Evolutionary conservation across 202 grass and related monocot genomes (phyloP), one percentile per base, ranked within the genome.

Genomic region (Schoenoplectus triqueter): DNA sequence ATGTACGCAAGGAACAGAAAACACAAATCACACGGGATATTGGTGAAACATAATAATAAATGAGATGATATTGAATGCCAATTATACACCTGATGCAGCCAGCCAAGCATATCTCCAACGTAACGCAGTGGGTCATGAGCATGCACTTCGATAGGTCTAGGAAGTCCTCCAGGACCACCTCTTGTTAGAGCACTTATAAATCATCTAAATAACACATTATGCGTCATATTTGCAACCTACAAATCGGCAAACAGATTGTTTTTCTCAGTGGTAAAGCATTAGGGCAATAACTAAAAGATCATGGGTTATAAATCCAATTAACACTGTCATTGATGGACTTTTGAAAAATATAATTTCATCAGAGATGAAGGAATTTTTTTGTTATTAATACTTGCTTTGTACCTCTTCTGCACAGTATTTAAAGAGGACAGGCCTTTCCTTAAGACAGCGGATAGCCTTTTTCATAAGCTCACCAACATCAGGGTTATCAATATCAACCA

Each of bases 361-460:
- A 76, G 20, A 76, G 7, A 76, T 15, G 6, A 77, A 31, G 3
- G 51, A 41, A 40, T 40, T 3, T 55, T 77, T 77, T 10, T 77
- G 10, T 40, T 41, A 77, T 55, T 57, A 48, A 3, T 0, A 10
- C 4, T 21, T 21, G 55, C 21, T 61, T 78, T 63, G 42, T 89
- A 99, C 96, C 93, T 99, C 96, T 91, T 99, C 96, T 87, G 96
- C 88, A 70, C 96, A 99, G 76, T 99, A 99, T 85, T 95, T 95
- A 83, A 94, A 99, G 14, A 99, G 84, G 89, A 99, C 96, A 82
- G 91, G 90, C 73, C 96, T 88, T 95, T 99, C 96, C 86, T 93
- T 99, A 72, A 99, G 82, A 81, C 91, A 94, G 60, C 82, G 82
- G 87, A 99, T 86, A 81, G 96, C 96, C 57, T 78, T 95, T 86